phyloP scores from a whole-genome alignment of 2,329 filamentous ascomycete genomes.

The Elsinoe batatas region DNA sequence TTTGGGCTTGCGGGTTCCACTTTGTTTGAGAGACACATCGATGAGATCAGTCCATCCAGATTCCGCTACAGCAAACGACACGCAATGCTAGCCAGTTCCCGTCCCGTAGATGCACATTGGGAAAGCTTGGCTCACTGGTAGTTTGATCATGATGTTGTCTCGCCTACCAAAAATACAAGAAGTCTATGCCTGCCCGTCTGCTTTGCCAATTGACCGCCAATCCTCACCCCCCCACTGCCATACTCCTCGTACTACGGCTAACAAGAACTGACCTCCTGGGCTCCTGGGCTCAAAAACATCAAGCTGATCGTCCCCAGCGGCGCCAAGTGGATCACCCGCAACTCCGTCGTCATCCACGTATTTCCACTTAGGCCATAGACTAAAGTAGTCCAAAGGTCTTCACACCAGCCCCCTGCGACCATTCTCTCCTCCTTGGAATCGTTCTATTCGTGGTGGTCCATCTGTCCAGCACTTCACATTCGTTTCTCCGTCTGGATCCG shows the following conservation, averaged over 20 bases:
- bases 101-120: not conserved
- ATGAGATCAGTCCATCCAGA: slow-evolving; percentile 11
- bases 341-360: slow-evolving; percentile 7
- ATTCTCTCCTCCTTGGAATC: not conserved
- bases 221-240: not conserved
- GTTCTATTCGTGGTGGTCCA: not conserved
- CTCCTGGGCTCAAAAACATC: not conserved
- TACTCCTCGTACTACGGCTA: not conserved
- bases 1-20: slow-evolving; percentile 5
- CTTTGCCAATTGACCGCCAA: slow-evolving; percentile 1
- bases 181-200: not conserved
- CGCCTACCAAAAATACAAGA: slow-evolving; percentile 1
- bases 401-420: not conserved
- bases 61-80: not conserved
- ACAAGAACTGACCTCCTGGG: not conserved
- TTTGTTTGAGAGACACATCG: not conserved
- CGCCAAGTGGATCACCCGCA: slow-evolving; percentile 6
- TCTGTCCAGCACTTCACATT: not conserved
- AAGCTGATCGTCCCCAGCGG: not conserved
- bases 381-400: not conserved
- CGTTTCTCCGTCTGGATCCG: not conserved
- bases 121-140: not conserved
- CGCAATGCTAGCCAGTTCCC: slow-evolving; percentile 2
- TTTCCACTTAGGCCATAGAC: not conserved
- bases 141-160: slow-evolving; percentile 5